These are phyloP conservation scores for Typha latifolia DNA, from an alignment of 176 grass and related monocot genomes.

Conservation along the genomic window DNA sequence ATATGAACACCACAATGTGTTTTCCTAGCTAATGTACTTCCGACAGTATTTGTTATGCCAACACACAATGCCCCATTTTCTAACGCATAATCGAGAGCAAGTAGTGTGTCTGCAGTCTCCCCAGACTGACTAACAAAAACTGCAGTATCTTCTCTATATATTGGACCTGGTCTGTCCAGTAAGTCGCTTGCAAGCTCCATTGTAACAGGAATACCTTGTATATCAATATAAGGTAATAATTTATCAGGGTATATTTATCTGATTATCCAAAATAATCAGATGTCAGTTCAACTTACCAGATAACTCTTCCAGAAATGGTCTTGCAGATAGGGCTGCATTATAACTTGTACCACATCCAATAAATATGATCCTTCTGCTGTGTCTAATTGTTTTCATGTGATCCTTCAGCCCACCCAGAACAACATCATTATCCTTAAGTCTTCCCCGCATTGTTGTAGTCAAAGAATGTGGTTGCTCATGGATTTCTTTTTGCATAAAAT, in stretches of 20 bases:
- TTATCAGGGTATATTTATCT: too few species aligned
- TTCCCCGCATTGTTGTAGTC: constrained; percentile 91
- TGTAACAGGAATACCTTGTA: constrained; percentile 72
- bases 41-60: constrained; percentile 88
- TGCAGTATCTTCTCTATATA: constrained; percentile 75
- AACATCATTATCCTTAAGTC: constrained; percentile 61
- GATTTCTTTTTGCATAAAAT: constrained; percentile 99
- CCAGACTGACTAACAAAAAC: constrained; percentile 98
- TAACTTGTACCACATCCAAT: constrained; percentile 96
- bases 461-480: constrained; percentile 84
- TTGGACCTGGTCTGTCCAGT: constrained; percentile 71
- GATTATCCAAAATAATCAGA: background rate
- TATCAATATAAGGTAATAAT: background rate
- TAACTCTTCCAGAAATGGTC: constrained; percentile 85
- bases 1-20: constrained; percentile 92
- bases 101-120: constrained; percentile 90
- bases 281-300: constrained; percentile 33
- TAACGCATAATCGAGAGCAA: constrained; percentile 86
- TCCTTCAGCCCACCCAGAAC: constrained; percentile 88
- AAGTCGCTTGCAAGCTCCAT: constrained; percentile 89
- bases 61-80: constrained; percentile 77
- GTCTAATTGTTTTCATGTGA: constrained; percentile 71
- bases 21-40: constrained; percentile 79
- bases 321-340: constrained; percentile 74
- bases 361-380: constrained; percentile 71